phyloP scores from a whole-genome alignment of 441 rosid genomes.

The Pelargonium australe region DNA sequence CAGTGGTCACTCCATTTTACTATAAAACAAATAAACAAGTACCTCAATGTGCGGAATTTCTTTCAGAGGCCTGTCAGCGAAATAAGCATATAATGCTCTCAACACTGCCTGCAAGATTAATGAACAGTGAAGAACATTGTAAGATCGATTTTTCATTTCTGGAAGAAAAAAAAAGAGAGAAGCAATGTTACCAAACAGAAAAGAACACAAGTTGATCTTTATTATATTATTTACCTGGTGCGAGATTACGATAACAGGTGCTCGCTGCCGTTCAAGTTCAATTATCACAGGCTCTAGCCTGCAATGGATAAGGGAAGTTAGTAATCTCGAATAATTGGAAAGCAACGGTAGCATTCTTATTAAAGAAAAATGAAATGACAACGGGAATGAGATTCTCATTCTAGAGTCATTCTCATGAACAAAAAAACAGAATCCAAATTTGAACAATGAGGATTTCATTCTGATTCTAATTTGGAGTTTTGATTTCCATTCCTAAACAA shows the following conservation, averaged over 20 bases:
- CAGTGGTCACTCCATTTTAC: no score
- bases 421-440: no score
- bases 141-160: no score
- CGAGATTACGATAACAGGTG: conserved; percentile 92
- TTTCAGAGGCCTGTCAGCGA: conserved; percentile 93
- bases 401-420: no score
- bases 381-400: no score
- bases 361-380: no score
- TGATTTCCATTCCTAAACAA: no score
- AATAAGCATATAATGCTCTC: conserved; percentile 93
- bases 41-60: conserved; percentile 99
- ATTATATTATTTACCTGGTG: conserved; percentile 69
- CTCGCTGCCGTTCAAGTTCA: conserved; percentile 95
- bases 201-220: conserved; percentile 8
- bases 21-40: conserved; percentile 10
- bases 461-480: no score
- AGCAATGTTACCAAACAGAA: neutral
- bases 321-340: conserved; percentile 10
- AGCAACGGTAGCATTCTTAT: neutral
- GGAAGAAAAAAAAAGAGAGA: neutral
- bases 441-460: no score
- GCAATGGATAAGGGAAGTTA: conserved; percentile 26
- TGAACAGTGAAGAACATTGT: neutral
- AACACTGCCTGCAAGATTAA: conserved; percentile 66
- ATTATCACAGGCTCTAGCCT: conserved; percentile 97